Evolutionary conservation across 1,139 yeast species (phyloP).

Genomic region (Yamadazyma aaseri): DNA sequence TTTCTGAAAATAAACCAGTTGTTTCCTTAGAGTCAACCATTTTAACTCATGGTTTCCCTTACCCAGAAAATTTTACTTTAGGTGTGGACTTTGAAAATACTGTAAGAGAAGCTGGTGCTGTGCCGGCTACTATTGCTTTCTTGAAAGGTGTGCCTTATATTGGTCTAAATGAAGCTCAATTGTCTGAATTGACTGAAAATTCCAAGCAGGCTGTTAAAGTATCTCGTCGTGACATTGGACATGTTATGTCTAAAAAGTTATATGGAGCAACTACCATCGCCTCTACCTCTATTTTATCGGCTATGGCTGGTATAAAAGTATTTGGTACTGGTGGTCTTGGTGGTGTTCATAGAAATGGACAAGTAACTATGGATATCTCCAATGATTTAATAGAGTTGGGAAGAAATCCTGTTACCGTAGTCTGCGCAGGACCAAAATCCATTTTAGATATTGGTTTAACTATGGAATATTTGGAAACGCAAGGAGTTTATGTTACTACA

Average conservation of each 20-base stretch:
- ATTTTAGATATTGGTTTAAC: slow-evolving; percentile 80
- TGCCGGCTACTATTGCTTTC: slow-evolving; percentile 88
- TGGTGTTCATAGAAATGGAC: slow-evolving; percentile 85
- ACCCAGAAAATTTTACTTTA: slow-evolving; percentile 72
- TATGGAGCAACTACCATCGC: slow-evolving; percentile 92
- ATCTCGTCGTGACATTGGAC: slow-evolving; percentile 79
- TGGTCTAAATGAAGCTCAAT: slow-evolving; percentile 53
- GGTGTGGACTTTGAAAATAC: slow-evolving; percentile 65
- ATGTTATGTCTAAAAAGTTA: slow-evolving; percentile 59
- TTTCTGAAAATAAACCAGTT: slow-evolving; percentile 55
- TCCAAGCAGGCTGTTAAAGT: slow-evolving; percentile 51
- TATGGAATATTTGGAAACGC: slow-evolving; percentile 84
- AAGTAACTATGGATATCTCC: slow-evolving; percentile 72
- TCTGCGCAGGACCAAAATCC: slow-evolving; percentile 89
- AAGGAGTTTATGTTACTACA: slow-evolving; percentile 65
- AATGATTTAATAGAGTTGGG: slow-evolving; percentile 88
- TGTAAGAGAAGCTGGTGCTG: slow-evolving; percentile 62
- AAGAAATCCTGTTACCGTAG: slow-evolving; percentile 80
- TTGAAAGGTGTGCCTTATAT: slow-evolving; percentile 69
- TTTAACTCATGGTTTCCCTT: slow-evolving; percentile 87
- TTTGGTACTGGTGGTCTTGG: slow-evolving; percentile 96
- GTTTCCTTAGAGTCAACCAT: slow-evolving; percentile 86
- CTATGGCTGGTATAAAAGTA: slow-evolving; percentile 72
- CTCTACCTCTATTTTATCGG: slow-evolving; percentile 80
- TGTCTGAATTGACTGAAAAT: slow-evolving; percentile 49